phyloP scores from a whole-genome alignment of 2,329 filamentous ascomycete genomes.

The Lasiodiplodia sp. region DNA sequence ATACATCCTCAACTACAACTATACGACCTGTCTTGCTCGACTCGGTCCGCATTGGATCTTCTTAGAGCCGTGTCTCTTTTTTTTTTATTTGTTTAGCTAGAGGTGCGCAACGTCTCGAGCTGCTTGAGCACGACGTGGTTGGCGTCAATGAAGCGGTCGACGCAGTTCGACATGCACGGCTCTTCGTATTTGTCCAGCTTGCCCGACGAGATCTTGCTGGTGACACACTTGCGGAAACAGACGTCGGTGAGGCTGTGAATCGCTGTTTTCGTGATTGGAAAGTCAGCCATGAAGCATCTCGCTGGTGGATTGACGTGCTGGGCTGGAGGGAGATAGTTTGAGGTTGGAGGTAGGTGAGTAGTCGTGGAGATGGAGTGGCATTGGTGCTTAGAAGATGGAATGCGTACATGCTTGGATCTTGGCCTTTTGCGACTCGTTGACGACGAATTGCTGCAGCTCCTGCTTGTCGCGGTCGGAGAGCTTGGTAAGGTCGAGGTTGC shows the following conservation, averaged over 20 bases:
- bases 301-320: background rate
- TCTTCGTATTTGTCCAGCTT: conserved; percentile 81
- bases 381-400: background rate
- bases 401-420: conserved; percentile 62
- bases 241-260: conserved; percentile 74
- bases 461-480: conserved; percentile 83
- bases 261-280: conserved; percentile 49
- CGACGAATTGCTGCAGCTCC: conserved; percentile 85
- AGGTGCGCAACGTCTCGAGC: conserved; percentile 68
- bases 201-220: conserved; percentile 70
- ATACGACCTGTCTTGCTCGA: background rate
- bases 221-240: conserved; percentile 96
- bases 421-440: conserved; percentile 86
- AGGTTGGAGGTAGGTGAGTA: background rate
- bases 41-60: background rate
- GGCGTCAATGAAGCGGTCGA: conserved; percentile 91
- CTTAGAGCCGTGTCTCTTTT: background rate
- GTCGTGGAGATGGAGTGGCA: background rate
- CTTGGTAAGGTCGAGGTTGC: conserved; percentile 67
- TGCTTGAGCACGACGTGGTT: conserved; percentile 86
- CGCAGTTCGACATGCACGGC: conserved; percentile 87
- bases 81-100: conserved; percentile 6
- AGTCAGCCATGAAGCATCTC: conserved; percentile 33
- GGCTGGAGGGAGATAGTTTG: conserved; percentile 34
- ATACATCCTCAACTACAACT: background rate